Base-by-base conservation (phyloP, 140 eudicot species). In the Senecio squalidus region DNA sequence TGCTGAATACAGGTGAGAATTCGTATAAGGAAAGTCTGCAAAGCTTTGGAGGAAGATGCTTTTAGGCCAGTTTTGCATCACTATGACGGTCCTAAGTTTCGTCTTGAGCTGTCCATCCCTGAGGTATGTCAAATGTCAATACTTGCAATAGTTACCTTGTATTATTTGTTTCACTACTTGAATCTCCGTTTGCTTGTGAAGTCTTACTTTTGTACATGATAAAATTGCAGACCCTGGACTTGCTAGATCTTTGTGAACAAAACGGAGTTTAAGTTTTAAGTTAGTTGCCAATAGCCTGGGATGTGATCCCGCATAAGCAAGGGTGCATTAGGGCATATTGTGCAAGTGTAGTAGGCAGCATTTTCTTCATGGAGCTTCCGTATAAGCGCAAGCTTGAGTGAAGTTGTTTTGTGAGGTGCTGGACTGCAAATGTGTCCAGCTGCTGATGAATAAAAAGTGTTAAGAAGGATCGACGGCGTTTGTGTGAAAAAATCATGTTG, bases 1-100 rank as follows among this genome's bases (percentile, higher is more conserved):
- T 48, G 14, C 38, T 1, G 4, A 61, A 64, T 24, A n/a, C 49
- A 90, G 97, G 98, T 92, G 50, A 82, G 91, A 46, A 82, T 92
- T 65, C 93, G 93, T 45, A 72, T 87, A 30, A 81, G 98, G 76
- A 87, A 87, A 67, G 62, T 92, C 43, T 87, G 95, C 83, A 92
- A 92, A 60, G 89, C 98, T 15, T 70, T 92, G 74, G 98, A 92
- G 67, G 98, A 92, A 71, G 98, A 92, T 78, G 78, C 96, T n/a
- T 92, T 92, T 69, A 87, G 98, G 83, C 96, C 96, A 24, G 98
- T 92, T 60, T 82, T 92, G 89, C 98, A 92, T 72, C 98, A 92
- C 62, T 92, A 92, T 66, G 98, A 92, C 70, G 98, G 98, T 14
- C 98, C 96, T 13, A 92, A 92, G 77, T 92, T 92, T 60, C 95